Percentiles rank a stretch among this genome's conserved stretches.
Conservation (phyloP, 257 asterid genomes). For the Solanum acaule region DNA sequence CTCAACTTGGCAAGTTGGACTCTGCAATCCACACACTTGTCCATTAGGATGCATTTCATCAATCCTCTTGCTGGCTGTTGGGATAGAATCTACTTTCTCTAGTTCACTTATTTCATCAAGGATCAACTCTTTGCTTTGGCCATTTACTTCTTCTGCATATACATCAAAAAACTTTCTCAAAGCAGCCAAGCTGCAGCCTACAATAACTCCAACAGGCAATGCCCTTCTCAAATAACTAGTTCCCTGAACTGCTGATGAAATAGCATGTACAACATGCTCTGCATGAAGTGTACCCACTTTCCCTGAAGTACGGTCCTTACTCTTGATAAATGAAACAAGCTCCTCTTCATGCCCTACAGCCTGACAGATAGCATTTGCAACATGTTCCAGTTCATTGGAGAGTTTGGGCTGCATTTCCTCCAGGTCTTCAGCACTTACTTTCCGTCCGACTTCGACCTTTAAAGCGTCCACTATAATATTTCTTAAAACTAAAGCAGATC, state of each 20-base stretch:
- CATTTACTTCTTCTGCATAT: conserved; percentile 29
- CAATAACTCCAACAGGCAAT: conserved; percentile 79
- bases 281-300: conserved; percentile 45
- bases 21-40: conserved; percentile 3
- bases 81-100: conserved; percentile 11
- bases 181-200: conserved; percentile 80
- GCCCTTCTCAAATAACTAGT: conserved; percentile 53
- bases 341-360: conserved; percentile 34
- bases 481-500: conserved; percentile 30
- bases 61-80: conserved; percentile 15
- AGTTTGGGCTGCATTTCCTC: conserved; percentile 59
- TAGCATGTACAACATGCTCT: conserved; percentile 40
- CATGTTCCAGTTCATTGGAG: conserved; percentile 51
- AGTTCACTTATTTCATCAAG: conserved; percentile 21
- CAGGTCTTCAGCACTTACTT: conserved; percentile 37
- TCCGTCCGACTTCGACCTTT: conserved; percentile 67
- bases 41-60: conserved; percentile 9
- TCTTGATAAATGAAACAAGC: neutral
- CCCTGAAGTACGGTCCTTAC: conserved; percentile 18
- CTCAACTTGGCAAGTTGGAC: conserved; percentile 18
- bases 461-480: conserved; percentile 49
- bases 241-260: conserved; percentile 60
- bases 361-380: conserved; percentile 63
- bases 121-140: conserved; percentile 14
- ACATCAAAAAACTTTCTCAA: conserved; percentile 57